A percentile compares a stretch with the other conserved stretches of the same genome.
phyloP scores from a whole-genome alignment of 495 filamentous ascomycete species.

The Tuber melanosporum region DNA sequence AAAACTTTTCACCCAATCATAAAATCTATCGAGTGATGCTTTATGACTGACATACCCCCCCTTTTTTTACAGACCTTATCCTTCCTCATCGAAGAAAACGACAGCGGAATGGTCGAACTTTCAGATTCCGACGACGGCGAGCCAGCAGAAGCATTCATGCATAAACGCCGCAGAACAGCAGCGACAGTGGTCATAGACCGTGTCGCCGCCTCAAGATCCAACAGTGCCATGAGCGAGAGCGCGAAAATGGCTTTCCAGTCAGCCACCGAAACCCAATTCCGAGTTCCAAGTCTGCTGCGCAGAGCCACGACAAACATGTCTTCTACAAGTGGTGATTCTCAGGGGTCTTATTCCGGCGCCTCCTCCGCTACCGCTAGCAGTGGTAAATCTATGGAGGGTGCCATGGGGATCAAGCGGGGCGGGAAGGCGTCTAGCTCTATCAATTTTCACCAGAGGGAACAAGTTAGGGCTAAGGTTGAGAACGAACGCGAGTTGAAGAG shows the following conservation, averaged over 20 bases:
- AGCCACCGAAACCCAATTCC: constrained; percentile 52
- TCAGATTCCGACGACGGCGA: constrained; percentile 41
- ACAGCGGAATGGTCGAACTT: constrained; percentile 11
- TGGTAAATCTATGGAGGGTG: constrained; percentile 44
- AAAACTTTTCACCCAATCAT: constrained; percentile 31
- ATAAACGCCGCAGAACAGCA: constrained; percentile 49
- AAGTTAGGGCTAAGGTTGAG: constrained; percentile 54
- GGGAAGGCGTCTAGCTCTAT: constrained; percentile 59
- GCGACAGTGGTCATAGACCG: constrained; percentile 65
- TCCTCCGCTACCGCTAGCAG: constrained; percentile 42
- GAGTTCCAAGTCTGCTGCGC: constrained; percentile 70
- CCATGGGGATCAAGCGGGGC: constrained; percentile 64
- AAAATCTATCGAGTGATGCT: constrained; percentile 33
- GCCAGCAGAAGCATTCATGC: constrained; percentile 39
- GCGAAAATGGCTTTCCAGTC: constrained; percentile 57
- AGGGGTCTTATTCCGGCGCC: constrained; percentile 29
- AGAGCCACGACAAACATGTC: constrained; percentile 62
- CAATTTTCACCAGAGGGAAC: constrained; percentile 67
- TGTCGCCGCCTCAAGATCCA: constrained; percentile 51
- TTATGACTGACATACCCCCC: constrained; percentile 17
- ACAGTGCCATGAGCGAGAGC: constrained; percentile 42
- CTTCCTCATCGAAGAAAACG: constrained; percentile 38
- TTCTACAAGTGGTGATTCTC: constrained; percentile 44
- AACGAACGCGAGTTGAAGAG: constrained; percentile 58
- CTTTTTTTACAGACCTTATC: constrained; percentile 27